phyloP scores from a whole-genome alignment of 2,329 filamentous ascomycete species.

The Ophiostoma piceae region DNA sequence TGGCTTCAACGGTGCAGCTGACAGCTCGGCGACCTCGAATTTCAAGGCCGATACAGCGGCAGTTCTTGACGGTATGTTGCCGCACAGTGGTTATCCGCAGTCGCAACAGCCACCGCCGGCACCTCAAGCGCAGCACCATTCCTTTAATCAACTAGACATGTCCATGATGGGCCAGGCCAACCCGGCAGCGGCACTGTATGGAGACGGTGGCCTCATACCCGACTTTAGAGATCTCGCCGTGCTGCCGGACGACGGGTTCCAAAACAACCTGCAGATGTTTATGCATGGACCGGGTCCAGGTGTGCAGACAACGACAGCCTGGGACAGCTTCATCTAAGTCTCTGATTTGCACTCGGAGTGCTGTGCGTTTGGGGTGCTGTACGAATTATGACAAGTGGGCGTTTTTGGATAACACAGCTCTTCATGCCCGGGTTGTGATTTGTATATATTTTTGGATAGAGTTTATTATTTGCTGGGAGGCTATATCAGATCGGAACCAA shows the following conservation, averaged over 20 bases:
- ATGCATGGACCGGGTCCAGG: slow-evolving; percentile 38
- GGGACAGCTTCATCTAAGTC: slow-evolving; percentile 28
- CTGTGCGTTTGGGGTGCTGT: too few species aligned
- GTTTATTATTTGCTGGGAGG: not conserved
- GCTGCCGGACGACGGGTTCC: slow-evolving; percentile 41
- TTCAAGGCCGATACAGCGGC: slow-evolving; percentile 8
- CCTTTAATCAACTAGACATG: not conserved
- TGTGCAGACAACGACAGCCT: slow-evolving; percentile 27
- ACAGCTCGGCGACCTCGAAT: not conserved
- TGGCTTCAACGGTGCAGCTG: not conserved
- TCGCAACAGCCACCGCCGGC: slow-evolving; percentile 6
- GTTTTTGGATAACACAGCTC: not conserved
- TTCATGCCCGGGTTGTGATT: not conserved
- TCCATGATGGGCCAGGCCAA: slow-evolving; percentile 14
- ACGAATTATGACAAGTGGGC: not conserved
- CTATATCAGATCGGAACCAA: not conserved
- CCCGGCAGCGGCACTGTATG: slow-evolving; percentile 15
- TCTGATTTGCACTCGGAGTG: slow-evolving; percentile 19
- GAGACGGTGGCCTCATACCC: slow-evolving; percentile 8
- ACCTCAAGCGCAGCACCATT: not conserved
- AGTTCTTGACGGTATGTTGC: slow-evolving; percentile 15
- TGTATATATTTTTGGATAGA: not conserved
- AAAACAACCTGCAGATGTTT: slow-evolving; percentile 43
- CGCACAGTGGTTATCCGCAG: slow-evolving; percentile 8
- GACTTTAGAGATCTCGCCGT: not conserved